These are phyloP conservation scores for Pseudogymnoascus sp. DNA, from an alignment of 2,329 filamentous ascomycete species.

Conservation along the genomic window DNA sequence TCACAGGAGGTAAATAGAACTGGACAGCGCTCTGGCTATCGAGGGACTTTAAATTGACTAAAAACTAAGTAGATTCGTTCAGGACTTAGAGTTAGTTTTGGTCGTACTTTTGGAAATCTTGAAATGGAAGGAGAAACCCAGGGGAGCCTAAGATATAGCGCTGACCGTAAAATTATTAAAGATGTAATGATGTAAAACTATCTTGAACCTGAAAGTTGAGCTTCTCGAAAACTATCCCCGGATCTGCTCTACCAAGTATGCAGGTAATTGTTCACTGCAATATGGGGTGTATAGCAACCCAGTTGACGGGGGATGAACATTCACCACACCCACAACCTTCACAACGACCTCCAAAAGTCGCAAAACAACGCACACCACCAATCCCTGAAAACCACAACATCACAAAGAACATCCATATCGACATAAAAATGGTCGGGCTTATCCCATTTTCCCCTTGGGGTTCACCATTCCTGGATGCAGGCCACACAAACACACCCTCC, in stretches of 20 bases:
- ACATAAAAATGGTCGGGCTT: neutral
- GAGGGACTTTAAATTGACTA: neutral
- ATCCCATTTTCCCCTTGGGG: neutral
- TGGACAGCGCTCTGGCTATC: neutral
- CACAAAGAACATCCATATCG: neutral
- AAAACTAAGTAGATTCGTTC: neutral
- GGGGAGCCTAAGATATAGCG: neutral
- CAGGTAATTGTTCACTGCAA: neutral
- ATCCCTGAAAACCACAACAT: neutral
- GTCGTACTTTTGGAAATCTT: neutral
- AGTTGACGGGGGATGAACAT: neutral
- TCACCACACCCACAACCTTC: neutral
- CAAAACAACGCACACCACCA: neutral
- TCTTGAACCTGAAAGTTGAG: neutral
- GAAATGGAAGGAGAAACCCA: neutral
- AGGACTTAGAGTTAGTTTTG: neutral
- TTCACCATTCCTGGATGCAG: conserved; percentile 7
- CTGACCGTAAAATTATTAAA: neutral
- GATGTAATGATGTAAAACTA: neutral
- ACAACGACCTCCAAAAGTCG: neutral
- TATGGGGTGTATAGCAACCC: neutral
- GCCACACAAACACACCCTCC: conserved; percentile 9
- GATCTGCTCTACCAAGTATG: neutral
- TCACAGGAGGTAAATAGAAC: neutral
- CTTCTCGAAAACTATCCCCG: neutral